Conservation (phyloP, 768 basidiomycete genomes). For the Leccinum broughii region DNA sequence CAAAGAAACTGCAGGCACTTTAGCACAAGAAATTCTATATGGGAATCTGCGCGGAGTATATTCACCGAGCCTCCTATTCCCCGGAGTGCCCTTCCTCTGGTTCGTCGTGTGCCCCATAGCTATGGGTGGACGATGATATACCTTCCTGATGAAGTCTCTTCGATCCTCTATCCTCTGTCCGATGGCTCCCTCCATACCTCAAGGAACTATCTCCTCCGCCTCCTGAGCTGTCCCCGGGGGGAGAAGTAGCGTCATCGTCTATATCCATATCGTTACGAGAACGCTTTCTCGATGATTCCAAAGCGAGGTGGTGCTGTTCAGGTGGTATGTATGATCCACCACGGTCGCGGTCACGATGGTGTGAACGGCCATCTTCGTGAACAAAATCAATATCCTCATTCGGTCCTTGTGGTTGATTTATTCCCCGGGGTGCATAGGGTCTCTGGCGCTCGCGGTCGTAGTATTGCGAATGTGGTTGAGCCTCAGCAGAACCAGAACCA, state of each 20-base stretch:
- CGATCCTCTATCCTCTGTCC: constrained; percentile 51
- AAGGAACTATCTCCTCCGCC: constrained; percentile 30
- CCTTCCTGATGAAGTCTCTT: constrained; percentile 61
- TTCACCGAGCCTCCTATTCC: constrained; percentile 32
- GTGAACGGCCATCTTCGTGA: constrained; percentile 53
- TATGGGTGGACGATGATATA: constrained; percentile 23
- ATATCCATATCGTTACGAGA: constrained; percentile 64
- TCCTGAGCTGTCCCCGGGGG: constrained; percentile 30
- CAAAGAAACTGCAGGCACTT: constrained; percentile 24
- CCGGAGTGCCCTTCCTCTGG: constrained; percentile 34
- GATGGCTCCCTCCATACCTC: constrained; percentile 39
- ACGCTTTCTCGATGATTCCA: constrained; percentile 55
- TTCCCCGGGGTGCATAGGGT: constrained; percentile 53
- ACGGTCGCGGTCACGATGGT: constrained; percentile 40
- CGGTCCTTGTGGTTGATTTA: constrained; percentile 38
- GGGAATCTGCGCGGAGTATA: constrained; percentile 22
- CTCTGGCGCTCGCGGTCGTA: constrained; percentile 51
- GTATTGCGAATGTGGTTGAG: constrained; percentile 46
- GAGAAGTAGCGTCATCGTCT: constrained; percentile 49
- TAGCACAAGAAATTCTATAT: constrained; percentile 37
- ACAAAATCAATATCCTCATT: constrained; percentile 53
- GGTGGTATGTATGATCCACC: constrained; percentile 34
- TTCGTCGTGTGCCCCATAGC: constrained; percentile 31
- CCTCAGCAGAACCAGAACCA: constrained; percentile 51
- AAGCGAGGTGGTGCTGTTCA: constrained; percentile 40